These are phyloP conservation scores for Phallus indusiatus DNA, from an alignment of 768 basidiomycete genomes.

Conservation along the genomic window DNA sequence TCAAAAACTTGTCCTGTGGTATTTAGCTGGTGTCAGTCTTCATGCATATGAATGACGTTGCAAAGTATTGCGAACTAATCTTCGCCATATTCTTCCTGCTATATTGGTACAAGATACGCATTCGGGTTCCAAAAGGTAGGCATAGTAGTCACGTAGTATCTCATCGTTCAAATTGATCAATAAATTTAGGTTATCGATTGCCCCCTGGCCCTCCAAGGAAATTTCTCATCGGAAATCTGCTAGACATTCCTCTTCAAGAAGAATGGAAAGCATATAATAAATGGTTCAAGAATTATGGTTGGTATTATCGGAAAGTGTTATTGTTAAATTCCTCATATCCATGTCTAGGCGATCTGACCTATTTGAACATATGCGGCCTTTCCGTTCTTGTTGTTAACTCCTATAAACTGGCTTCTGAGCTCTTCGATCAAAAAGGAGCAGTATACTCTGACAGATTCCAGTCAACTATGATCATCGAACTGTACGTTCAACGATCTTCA, in stretches of 20 bases:
- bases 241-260: constrained; percentile 9
- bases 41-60: not conserved
- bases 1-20: no score
- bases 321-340: not conserved
- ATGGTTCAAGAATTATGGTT: constrained; percentile 12
- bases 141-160: not conserved
- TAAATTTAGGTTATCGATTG: not conserved
- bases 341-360: constrained; percentile 16
- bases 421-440: constrained; percentile 28
- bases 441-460: constrained; percentile 29
- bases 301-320: not conserved
- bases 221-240: constrained; percentile 11
- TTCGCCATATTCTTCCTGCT: not conserved
- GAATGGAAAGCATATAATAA: constrained; percentile 11
- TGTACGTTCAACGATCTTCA: constrained; percentile 1
- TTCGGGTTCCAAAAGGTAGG: not conserved
- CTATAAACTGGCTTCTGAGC: constrained; percentile 23
- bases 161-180: not conserved
- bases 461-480: constrained; percentile 6
- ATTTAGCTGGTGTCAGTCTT: not conserved
- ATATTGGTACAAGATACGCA: not conserved
- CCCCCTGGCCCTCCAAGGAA: constrained; percentile 12
- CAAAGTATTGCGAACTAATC: not conserved
- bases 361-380: constrained; percentile 17
- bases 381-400: constrained; percentile 27